Conservation (phyloP, 768 basidiomycete species). For the Chalciporus pseudorubinellus region DNA sequence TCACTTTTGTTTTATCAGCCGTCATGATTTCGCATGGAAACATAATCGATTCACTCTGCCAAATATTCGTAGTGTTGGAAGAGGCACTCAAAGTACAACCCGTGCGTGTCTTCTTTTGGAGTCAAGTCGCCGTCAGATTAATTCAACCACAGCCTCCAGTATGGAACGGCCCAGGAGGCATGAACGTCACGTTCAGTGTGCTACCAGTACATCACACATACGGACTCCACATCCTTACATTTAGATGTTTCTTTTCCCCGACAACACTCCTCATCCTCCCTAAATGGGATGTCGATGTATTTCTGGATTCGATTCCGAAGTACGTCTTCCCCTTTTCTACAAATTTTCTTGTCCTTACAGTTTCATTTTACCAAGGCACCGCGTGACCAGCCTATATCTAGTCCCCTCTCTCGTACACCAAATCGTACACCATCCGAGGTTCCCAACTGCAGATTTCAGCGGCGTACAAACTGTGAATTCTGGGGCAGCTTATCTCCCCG, state of each 20-base stretch:
- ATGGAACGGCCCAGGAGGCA: constrained; percentile 41
- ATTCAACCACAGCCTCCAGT: constrained; percentile 34
- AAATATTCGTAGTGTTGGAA: constrained; percentile 34
- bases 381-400: constrained; percentile 45
- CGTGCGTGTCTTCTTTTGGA: constrained; percentile 30
- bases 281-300: constrained; percentile 55
- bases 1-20: constrained; percentile 34
- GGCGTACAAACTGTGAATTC: constrained; percentile 42
- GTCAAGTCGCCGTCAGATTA: neutral
- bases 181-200: constrained; percentile 52
- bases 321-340: constrained; percentile 27
- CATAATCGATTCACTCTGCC: constrained; percentile 43
- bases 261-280: constrained; percentile 53
- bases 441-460: constrained; percentile 51
- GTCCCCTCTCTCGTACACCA: constrained; percentile 69
- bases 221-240: constrained; percentile 52
- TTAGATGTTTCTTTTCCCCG: constrained; percentile 48
- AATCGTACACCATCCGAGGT: constrained; percentile 51
- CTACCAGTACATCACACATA: constrained; percentile 70
- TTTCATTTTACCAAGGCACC: constrained; percentile 42
- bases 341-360: neutral
- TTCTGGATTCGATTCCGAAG: constrained; percentile 57
- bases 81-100: constrained; percentile 34
- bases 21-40: constrained; percentile 78
- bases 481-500: constrained; percentile 70